Conservation (phyloP, 768 basidiomycete genomes). For the Leucogyrophana mollusca region DNA sequence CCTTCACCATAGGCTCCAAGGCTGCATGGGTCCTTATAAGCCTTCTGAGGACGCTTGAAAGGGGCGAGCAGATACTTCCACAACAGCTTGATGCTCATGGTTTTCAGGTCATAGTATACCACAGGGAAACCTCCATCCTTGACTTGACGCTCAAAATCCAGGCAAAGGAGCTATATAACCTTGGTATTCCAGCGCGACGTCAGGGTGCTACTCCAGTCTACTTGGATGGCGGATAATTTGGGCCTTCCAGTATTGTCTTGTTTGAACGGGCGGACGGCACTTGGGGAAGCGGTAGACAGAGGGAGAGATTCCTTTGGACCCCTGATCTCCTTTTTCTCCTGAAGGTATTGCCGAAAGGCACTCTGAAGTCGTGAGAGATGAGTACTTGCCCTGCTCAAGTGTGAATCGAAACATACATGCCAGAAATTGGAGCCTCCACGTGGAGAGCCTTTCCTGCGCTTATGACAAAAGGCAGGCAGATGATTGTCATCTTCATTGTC, state of each 20-base stretch:
- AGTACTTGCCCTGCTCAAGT: background rate
- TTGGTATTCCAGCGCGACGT: constrained; percentile 4
- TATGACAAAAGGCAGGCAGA: too few relatives aligned
- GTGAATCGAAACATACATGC: background rate
- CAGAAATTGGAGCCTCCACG: background rate
- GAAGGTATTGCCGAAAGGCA: constrained; percentile 1
- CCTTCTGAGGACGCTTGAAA: background rate
- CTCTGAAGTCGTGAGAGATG: background rate
- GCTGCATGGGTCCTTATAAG: background rate
- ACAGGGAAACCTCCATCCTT: background rate
- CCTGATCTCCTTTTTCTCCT: background rate
- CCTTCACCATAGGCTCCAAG: background rate
- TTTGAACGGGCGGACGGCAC: background rate
- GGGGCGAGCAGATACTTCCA: background rate
- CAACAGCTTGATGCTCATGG: background rate
- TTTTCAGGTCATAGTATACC: background rate
- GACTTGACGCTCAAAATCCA: background rate
- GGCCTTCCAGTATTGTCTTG: background rate
- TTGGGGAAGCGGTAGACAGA: background rate
- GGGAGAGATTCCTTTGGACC: background rate
- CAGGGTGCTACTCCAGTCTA: too few relatives aligned
- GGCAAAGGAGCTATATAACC: background rate
- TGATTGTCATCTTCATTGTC: too few relatives aligned
- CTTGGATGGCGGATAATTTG: background rate
- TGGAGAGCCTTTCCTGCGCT: background rate